Evolutionary conservation across 2,329 filamentous ascomycete species (phyloP).

Genomic region (Hypomyces perniciosus): DNA sequence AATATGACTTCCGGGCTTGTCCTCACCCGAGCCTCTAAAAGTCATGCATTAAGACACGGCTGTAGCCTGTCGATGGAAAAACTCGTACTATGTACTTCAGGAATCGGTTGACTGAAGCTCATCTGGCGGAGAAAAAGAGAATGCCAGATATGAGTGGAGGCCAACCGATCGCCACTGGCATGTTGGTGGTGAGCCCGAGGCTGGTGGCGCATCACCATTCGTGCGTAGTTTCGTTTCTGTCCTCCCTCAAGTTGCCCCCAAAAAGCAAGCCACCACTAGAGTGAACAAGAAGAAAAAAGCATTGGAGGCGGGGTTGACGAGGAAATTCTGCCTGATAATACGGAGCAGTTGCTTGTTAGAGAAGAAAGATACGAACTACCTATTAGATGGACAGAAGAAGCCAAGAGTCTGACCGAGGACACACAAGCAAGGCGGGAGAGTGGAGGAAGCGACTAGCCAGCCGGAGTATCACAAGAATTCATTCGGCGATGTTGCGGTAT

Average conservation of each 20-base stretch:
- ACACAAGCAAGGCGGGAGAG: background rate
- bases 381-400: background rate
- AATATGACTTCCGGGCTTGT: background rate
- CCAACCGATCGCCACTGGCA: slow-evolving; percentile 16
- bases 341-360: background rate
- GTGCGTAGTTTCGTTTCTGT: background rate
- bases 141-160: slow-evolving; percentile 17
- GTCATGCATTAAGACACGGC: background rate
- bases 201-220: slow-evolving; percentile 9
- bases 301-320: background rate
- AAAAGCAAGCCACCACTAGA: slow-evolving; percentile 7
- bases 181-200: slow-evolving; percentile 12
- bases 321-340: background rate
- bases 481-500: background rate
- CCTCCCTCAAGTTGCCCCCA: slow-evolving; percentile 7
- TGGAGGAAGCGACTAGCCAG: background rate
- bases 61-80: too few species aligned
- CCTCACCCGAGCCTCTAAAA: background rate
- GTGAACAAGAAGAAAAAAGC: background rate
- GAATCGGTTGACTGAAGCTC: background rate
- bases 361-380: background rate
- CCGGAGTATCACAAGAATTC: background rate
- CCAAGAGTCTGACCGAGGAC: background rate
- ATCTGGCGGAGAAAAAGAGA: slow-evolving; percentile 2
- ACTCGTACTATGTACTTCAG: background rate